These are phyloP conservation scores for Epichloe sibirici DNA, from an alignment of 2,329 filamentous ascomycete genomes.

Conservation along the genomic window DNA sequence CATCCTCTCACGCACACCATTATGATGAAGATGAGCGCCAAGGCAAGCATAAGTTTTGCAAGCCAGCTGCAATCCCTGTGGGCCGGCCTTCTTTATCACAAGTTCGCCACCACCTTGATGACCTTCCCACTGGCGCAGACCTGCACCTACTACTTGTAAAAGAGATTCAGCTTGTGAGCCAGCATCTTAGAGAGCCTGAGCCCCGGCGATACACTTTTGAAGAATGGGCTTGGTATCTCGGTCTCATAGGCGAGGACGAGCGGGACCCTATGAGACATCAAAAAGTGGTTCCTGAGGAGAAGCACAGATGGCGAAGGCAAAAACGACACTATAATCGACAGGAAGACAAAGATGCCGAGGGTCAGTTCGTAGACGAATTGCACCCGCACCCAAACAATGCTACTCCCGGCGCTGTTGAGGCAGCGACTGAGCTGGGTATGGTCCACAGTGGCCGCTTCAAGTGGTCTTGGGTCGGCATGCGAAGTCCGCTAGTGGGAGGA, in stretches of 20 bases:
- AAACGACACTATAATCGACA: not conserved
- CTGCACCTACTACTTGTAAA: constrained; percentile 56
- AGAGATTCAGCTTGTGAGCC: constrained; percentile 54
- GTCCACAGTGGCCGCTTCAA: constrained; percentile 17
- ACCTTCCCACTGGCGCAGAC: constrained; percentile 32
- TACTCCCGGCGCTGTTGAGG: constrained; percentile 1
- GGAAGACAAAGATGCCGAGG: not conserved
- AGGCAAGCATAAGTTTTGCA: constrained; percentile 5
- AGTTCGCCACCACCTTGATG: constrained; percentile 22
- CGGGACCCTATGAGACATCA: constrained; percentile 36
- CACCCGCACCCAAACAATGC: not conserved
- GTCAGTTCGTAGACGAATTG: not conserved
- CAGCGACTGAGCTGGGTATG: constrained; percentile 13
- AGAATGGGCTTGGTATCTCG: constrained; percentile 78
- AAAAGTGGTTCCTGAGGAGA: constrained; percentile 21
- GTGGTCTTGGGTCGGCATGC: constrained; percentile 64
- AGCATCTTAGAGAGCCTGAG: constrained; percentile 44
- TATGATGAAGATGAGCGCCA: constrained; percentile 1
- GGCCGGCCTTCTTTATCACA: constrained; percentile 22
- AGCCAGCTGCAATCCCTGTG: not conserved
- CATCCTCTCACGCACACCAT: not conserved
- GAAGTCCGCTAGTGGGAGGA: constrained; percentile 57
- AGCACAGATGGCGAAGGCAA: constrained; percentile 8
- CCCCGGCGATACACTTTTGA: constrained; percentile 63
- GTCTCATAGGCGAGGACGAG: constrained; percentile 60